Evolutionary conservation across 129 eudicot species (phyloP).

Genomic region (Lactuca saligna): DNA sequence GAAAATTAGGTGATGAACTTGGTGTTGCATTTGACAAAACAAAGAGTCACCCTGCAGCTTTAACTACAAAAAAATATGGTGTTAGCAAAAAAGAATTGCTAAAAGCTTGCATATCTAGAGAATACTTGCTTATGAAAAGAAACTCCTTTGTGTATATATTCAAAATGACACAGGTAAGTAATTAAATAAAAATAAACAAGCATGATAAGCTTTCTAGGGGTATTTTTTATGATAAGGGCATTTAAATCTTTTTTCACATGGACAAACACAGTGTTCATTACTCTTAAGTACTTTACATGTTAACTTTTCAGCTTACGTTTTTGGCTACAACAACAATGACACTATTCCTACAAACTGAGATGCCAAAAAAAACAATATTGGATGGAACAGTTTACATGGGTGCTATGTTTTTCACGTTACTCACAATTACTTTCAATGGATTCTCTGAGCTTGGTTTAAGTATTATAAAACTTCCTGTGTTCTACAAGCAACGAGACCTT

Average conservation of each 20-base stretch:
- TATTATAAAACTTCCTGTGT: conserved; percentile 73
- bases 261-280: no score
- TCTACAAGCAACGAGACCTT: conserved; percentile 87
- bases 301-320: conserved; percentile 50
- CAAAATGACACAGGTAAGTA: conserved; percentile 55
- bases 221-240: no score
- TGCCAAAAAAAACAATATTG: conserved; percentile 41
- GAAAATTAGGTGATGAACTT: conserved; percentile 62
- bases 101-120: conserved; percentile 76
- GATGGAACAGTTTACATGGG: conserved; percentile 75
- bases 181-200: no score
- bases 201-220: no score
- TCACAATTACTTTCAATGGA: conserved; percentile 71
- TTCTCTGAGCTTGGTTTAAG: conserved; percentile 75
- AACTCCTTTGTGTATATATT: conserved; percentile 81
- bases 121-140: conserved; percentile 72
- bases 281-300: neutral
- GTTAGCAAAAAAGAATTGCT: conserved; percentile 64
- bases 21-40: conserved; percentile 62
- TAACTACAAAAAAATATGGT: conserved; percentile 68
- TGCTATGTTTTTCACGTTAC: conserved; percentile 57
- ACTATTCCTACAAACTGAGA: conserved; percentile 60
- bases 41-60: conserved; percentile 79
- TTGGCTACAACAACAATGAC: conserved; percentile 55
- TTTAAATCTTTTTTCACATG: neutral